Conservation (phyloP, 176 grass and related monocot species). For the Areca catechu region DNA sequence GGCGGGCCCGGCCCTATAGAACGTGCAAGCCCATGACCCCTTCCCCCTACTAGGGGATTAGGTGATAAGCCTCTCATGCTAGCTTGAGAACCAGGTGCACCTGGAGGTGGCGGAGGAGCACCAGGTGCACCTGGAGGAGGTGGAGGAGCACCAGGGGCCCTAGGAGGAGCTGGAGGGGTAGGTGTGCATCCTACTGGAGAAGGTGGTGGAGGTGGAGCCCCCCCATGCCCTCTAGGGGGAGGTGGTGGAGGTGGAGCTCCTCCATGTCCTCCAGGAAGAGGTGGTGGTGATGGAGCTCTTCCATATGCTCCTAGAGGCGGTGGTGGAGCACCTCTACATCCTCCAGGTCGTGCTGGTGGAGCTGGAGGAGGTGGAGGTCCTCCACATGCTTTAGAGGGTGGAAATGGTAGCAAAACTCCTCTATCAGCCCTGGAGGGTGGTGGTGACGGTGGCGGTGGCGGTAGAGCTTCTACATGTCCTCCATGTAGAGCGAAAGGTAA, state of each 20-base stretch:
- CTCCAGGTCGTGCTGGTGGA: not conserved
- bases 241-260: slow-evolving; percentile 32
- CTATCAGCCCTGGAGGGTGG: slow-evolving; percentile 26
- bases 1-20: slow-evolving; percentile 25
- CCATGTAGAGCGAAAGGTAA: slow-evolving; percentile 2
- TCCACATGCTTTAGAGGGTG: not conserved
- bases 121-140: slow-evolving; percentile 33
- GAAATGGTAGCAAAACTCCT: not conserved
- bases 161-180: not conserved
- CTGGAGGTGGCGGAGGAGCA: slow-evolving; percentile 53
- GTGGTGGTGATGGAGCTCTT: slow-evolving; percentile 38
- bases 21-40: slow-evolving; percentile 50
- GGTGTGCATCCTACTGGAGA: slow-evolving; percentile 1
- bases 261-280: slow-evolving; percentile 23
- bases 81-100: slow-evolving; percentile 9
- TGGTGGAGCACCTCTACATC: not conserved
- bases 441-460: slow-evolving; percentile 1
- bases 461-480: slow-evolving; percentile 17
- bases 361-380: not conserved
- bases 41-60: slow-evolving; percentile 40
- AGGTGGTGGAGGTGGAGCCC: not conserved
- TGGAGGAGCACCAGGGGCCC: slow-evolving; percentile 36
- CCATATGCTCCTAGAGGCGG: not conserved
- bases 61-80: slow-evolving; percentile 38
- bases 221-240: slow-evolving; percentile 36